Evolutionary conservation across 805 yeast species (phyloP).

Genomic region (Candida tallmaniae): DNA sequence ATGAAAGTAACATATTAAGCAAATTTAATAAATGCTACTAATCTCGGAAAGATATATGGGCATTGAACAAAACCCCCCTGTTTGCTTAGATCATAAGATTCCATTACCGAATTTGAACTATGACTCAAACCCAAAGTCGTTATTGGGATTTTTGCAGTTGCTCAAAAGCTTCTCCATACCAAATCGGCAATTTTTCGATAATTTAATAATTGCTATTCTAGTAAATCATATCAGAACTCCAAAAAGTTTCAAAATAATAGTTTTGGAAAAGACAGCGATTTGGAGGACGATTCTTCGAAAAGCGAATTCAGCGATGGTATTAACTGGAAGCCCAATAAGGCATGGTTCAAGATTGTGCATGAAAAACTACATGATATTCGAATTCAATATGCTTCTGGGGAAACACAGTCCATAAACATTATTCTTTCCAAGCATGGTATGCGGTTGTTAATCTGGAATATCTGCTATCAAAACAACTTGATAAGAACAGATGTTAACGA

Average conservation of each 20-base stretch:
- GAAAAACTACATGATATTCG: conserved; percentile 15
- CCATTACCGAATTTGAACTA: conserved; percentile 25
- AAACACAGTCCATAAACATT: conserved; percentile 28
- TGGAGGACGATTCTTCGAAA: too few relatives aligned
- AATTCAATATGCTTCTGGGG: conserved; percentile 17
- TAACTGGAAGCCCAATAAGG: conserved; percentile 11
- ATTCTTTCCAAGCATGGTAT: conserved; percentile 92
- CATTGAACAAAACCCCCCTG: conserved; percentile 31
- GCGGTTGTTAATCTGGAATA: conserved; percentile 79
- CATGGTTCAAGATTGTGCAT: conserved; percentile 25
- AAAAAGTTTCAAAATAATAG: too few relatives aligned
- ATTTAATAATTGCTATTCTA: conserved; percentile 7
- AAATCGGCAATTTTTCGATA: conserved; percentile 27
- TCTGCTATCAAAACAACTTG: conserved; percentile 20
- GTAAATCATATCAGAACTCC: not conserved
- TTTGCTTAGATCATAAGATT: conserved; percentile 26
- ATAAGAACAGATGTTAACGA: conserved; percentile 10
- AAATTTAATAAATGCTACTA: conserved; percentile 30
- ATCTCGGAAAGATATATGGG: conserved; percentile 34
- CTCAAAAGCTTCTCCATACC: conserved; percentile 31
- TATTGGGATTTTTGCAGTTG: conserved; percentile 30
- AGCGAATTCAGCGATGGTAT: too few relatives aligned
- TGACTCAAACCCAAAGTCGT: conserved; percentile 26
- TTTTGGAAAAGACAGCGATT: too few relatives aligned
- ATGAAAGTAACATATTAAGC: conserved; percentile 27